Conservation (phyloP, 768 basidiomycete species). For the Mycena leptocephala region DNA sequence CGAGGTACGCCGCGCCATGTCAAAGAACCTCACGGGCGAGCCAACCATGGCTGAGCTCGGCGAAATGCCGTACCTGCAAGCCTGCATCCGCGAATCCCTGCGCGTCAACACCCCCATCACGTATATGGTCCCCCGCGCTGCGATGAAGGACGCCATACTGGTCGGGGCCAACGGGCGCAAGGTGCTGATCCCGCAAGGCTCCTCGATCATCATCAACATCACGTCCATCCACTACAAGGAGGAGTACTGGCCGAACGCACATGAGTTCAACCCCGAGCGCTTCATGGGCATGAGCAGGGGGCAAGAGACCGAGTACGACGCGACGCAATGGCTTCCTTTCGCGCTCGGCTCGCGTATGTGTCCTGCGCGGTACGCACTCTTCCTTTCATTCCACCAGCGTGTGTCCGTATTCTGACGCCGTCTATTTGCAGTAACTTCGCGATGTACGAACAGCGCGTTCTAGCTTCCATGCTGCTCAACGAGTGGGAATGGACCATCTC, state of each 20-base stretch:
- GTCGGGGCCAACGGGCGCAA: neutral
- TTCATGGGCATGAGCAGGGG: neutral
- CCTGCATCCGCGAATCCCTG: neutral
- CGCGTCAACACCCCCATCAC: neutral
- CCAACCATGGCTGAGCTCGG: neutral
- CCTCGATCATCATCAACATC: neutral
- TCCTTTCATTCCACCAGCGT: neutral
- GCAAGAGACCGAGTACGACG: neutral
- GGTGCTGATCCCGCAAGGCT: neutral
- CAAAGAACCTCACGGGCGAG: neutral
- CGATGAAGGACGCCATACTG: neutral
- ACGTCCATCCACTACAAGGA: neutral
- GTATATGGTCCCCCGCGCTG: neutral
- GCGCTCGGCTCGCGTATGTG: neutral
- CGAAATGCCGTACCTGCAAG: neutral
- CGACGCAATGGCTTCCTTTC: neutral
- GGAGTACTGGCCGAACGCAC: neutral
- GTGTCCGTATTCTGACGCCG: neutral
- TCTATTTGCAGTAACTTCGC: neutral
- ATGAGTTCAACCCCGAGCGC: neutral
- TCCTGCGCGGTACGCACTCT: neutral
- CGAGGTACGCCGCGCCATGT: neutral
- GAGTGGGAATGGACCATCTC: neutral
- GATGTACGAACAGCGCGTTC: neutral
- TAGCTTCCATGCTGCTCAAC: neutral